These are phyloP conservation scores for Fusarium continuum DNA, from an alignment of 2,329 filamentous ascomycete genomes.

Conservation along the genomic window DNA sequence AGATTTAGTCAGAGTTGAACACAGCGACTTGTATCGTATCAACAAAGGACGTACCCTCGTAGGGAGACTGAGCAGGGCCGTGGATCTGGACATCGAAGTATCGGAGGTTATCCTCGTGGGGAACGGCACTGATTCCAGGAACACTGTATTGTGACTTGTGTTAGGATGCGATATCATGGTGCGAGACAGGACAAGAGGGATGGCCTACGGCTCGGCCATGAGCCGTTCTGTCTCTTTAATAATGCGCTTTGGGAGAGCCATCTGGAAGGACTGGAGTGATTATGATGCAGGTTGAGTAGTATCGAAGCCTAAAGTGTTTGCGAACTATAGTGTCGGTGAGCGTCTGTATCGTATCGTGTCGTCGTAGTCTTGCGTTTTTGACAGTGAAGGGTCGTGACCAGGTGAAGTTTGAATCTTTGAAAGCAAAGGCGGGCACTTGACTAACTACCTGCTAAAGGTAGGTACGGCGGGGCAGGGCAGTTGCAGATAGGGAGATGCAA, in stretches of 20 bases:
- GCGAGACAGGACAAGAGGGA: conserved; percentile 8
- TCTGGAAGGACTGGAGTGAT: conserved; percentile 41
- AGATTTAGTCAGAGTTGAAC: conserved; percentile 13
- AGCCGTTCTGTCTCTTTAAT: conserved; percentile 98
- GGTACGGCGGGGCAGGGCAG: conserved; percentile 24
- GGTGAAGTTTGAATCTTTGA: conserved; percentile 21
- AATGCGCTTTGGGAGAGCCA: conserved; percentile 94
- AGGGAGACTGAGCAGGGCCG: conserved; percentile 89
- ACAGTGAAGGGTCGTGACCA: conserved; percentile 15
- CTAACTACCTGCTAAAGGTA: too few species aligned
- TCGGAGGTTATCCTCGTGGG: conserved; percentile 95
- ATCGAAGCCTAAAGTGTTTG: background rate
- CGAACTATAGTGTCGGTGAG: background rate
- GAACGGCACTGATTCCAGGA: conserved; percentile 92
- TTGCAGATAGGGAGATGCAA: background rate
- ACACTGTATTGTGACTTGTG: conserved; percentile 66
- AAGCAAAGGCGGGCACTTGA: conserved; percentile 32
- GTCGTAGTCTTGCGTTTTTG: conserved; percentile 4
- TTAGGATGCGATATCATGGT: conserved; percentile 32
- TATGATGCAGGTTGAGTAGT: background rate
- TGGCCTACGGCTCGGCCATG: conserved; percentile 89
- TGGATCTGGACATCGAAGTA: conserved; percentile 99
- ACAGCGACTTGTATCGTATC: background rate
- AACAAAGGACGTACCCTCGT: conserved; percentile 74
- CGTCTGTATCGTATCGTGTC: background rate